Percentiles rank a stretch among this genome's conserved stretches.
These are phyloP conservation scores for Fusarium xyrophilum DNA, from an alignment of 2,329 filamentous ascomycete species.

Conservation along the genomic window DNA sequence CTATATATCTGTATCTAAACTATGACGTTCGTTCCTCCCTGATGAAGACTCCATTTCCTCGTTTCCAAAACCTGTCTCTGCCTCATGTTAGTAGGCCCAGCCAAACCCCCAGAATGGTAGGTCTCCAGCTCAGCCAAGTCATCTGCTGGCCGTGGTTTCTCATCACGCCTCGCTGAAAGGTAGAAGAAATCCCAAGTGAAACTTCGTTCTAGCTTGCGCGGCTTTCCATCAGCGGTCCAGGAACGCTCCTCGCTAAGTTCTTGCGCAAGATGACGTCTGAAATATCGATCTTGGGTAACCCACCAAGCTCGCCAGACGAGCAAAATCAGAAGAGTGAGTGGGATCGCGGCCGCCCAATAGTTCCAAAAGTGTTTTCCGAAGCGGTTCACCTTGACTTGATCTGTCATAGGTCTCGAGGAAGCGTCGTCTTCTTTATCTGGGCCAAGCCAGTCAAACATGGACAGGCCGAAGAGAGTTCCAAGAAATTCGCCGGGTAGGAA, in stretches of 20 bases:
- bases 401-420: not conserved
- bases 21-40: conserved; percentile 14
- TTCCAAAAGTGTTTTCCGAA: conserved; percentile 54
- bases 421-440: conserved; percentile 43
- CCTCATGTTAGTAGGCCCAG: conserved; percentile 21
- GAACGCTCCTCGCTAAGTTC: conserved; percentile 57
- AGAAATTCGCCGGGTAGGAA: conserved; percentile 57
- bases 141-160: conserved; percentile 31
- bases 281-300: conserved; percentile 56
- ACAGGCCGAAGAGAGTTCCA: conserved; percentile 55
- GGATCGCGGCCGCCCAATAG: conserved; percentile 55
- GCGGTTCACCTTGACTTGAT: conserved; percentile 26
- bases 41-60: conserved; percentile 37
- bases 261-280: conserved; percentile 53
- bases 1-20: not conserved
- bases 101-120: conserved; percentile 17
- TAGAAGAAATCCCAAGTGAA: conserved; percentile 55
- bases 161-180: conserved; percentile 47
- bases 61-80: conserved; percentile 37
- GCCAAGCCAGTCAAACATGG: conserved; percentile 56
- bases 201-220: conserved; percentile 51
- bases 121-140: conserved; percentile 32
- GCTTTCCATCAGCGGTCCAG: conserved; percentile 55
- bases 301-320: conserved; percentile 55
- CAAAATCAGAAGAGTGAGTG: conserved; percentile 53